phyloP scores from a whole-genome alignment of 1,284 basidiomycete species.

The Boletellus sp. region DNA sequence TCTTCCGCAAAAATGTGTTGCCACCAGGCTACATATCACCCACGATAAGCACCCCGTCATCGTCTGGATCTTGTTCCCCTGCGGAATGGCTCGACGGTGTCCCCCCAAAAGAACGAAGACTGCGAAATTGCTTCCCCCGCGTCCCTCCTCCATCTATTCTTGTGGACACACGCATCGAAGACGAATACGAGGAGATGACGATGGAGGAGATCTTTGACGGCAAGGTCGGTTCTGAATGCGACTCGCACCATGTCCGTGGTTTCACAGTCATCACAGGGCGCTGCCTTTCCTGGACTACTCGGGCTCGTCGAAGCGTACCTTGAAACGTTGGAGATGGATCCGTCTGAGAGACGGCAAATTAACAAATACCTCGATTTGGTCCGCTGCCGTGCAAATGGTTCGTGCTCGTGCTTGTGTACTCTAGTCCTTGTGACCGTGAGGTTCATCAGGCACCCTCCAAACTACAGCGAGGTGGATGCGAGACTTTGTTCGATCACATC shows the following conservation, averaged over 20 bases:
- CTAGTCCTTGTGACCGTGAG: constrained; percentile 6
- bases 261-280: constrained; percentile 39
- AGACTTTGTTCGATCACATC: constrained; percentile 86
- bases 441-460: constrained; percentile 63
- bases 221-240: constrained; percentile 47
- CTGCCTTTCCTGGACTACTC: constrained; percentile 81
- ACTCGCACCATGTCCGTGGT: background rate
- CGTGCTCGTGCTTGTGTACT: constrained; percentile 22
- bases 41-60: constrained; percentile 40
- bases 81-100: constrained; percentile 31
- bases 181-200: constrained; percentile 91
- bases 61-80: constrained; percentile 54
- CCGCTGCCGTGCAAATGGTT: constrained; percentile 76
- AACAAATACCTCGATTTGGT: constrained; percentile 79
- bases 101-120: constrained; percentile 54
- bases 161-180: constrained; percentile 51
- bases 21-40: constrained; percentile 48
- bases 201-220: constrained; percentile 94
- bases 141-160: constrained; percentile 48
- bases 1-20: constrained; percentile 87
- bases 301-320: constrained; percentile 85
- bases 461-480: constrained; percentile 95
- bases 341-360: constrained; percentile 63
- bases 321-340: constrained; percentile 80
- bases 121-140: constrained; percentile 69